Base-by-base conservation (phyloP, 305 asterid genomes). In the Fraxinus sp. region DNA sequence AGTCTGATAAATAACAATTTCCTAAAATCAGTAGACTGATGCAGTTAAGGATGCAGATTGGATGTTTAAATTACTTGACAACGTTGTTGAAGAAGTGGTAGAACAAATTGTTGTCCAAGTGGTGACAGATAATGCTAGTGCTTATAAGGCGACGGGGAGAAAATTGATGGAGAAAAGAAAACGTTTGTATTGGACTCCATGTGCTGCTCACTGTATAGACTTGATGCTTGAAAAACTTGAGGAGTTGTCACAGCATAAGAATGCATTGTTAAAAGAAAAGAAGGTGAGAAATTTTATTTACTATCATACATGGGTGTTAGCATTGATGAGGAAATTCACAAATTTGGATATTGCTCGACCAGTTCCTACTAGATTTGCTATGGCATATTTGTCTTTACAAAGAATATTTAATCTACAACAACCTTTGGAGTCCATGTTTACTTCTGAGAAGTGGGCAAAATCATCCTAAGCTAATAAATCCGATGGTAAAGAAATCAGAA, bases 171-270 rank as follows among this genome's bases (percentile, higher is more conserved):
- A 9, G 18, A 52, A 77, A 26, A 22, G 79, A 66, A 77, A 68
- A 13, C n/a, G 37, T 11, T n/a, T 83, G 7, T 43, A 52, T 8
- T 78, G 28, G 83, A 75, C 82, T 14, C 75, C 83, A 6, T 83
- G 77, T 41, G 46, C 62, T 43, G 36, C 79, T 22, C 43, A 77
- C 55, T 78, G 66, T 16, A 70, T 79, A 0, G 83, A 79, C 73
- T 59, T 79, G 16, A 28, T 79, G 57, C 20, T 74, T 0, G 68
- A 62, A 7, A 83, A 83, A 28, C 18, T 83, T 6, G 43, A 55
- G 7, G 39, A 78, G 6, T 8, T 78, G 4, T 22, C 41, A 5
- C 0, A 22, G 1, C 55, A 30, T 36, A 39, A 71, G 5, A 52
- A 22, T 13, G 59, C 62, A 6, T 18, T 79, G 4, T 20, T 52